Evolutionary conservation across 768 basidiomycete species (phyloP).

Genomic region (Crepidotus variabilis): DNA sequence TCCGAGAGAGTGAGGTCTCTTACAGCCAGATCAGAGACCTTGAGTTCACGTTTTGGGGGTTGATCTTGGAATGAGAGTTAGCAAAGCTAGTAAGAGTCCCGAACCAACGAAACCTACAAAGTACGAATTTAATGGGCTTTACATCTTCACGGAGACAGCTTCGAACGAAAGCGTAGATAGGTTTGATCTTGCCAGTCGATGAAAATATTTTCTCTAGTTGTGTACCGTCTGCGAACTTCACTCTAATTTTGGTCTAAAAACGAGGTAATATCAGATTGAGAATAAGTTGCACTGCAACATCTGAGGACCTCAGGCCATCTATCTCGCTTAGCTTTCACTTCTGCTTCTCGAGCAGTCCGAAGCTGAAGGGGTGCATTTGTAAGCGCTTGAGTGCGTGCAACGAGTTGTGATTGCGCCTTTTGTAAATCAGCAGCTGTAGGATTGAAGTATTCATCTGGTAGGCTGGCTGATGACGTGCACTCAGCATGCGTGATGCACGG

Average conservation of each 20-base stretch:
- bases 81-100: not conserved
- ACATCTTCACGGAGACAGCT: slow-evolving; percentile 68
- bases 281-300: not conserved
- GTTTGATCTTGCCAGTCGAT: slow-evolving; percentile 74
- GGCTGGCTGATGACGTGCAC: slow-evolving; percentile 29
- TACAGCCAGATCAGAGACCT: slow-evolving; percentile 72
- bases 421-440: slow-evolving; percentile 70
- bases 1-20: slow-evolving; percentile 65
- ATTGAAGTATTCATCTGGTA: slow-evolving; percentile 74
- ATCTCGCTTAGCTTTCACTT: slow-evolving; percentile 53
- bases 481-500: not conserved
- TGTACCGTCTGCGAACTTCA: slow-evolving; percentile 78
- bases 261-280: not conserved
- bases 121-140: slow-evolving; percentile 75
- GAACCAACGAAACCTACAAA: slow-evolving; percentile 52
- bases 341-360: slow-evolving; percentile 58
- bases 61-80: slow-evolving; percentile 51
- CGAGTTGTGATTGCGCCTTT: slow-evolving; percentile 59
- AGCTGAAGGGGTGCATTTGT: slow-evolving; percentile 69
- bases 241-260: slow-evolving; percentile 70
- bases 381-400: slow-evolving; percentile 58
- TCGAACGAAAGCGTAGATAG: slow-evolving; percentile 84
- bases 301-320: slow-evolving; percentile 66
- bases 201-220: slow-evolving; percentile 77
- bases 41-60: slow-evolving; percentile 76